Conservation (phyloP, 2,329 filamentous ascomycete genomes). For the Pestalotiopsis sp. region DNA sequence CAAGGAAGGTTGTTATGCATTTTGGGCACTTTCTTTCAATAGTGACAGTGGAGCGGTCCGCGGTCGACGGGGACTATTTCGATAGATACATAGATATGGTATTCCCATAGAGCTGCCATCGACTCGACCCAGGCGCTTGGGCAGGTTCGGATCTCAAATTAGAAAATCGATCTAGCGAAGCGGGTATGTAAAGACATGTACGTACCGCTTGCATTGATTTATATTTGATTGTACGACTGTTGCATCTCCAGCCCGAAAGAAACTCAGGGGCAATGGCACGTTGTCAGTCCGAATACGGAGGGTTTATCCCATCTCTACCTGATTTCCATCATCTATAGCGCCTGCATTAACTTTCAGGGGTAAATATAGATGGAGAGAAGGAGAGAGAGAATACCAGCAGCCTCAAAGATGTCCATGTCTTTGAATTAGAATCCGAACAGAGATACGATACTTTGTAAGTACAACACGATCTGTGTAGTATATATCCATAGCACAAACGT, state of each 20-base stretch:
- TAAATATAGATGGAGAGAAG: background rate
- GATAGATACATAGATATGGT: background rate
- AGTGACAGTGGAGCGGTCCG: background rate
- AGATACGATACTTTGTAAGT: background rate
- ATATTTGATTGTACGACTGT: background rate
- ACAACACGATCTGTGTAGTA: too few species aligned
- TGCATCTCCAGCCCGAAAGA: background rate
- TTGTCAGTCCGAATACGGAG: background rate
- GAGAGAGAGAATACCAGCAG: background rate
- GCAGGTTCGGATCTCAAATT: background rate
- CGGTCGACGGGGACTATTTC: background rate
- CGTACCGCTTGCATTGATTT: background rate
- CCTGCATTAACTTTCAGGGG: background rate
- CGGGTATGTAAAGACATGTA: background rate
- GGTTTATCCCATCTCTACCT: background rate
- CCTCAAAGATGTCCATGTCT: background rate
- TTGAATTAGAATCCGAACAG: background rate
- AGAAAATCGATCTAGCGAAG: background rate
- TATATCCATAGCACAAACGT: too few species aligned
- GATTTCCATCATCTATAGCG: background rate
- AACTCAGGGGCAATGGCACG: background rate
- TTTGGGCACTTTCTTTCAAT: background rate
- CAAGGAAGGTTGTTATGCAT: background rate
- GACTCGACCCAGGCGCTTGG: background rate
- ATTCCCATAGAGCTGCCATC: background rate